phyloP scores from a whole-genome alignment of 331 rosid genomes.

The Prunus yedoensis region DNA sequence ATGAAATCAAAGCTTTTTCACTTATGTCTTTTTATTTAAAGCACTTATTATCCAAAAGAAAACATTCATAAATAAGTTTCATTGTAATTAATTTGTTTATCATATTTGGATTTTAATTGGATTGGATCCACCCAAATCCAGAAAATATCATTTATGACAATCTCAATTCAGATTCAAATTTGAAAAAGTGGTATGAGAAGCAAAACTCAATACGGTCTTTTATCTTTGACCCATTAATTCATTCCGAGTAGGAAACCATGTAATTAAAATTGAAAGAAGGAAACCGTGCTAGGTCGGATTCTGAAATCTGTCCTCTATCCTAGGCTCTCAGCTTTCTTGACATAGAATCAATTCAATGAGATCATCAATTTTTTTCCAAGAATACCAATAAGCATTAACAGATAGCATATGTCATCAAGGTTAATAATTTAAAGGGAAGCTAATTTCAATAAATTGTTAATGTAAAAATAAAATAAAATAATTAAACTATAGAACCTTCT shows the following conservation, averaged over 20 bases:
- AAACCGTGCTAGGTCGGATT: background rate
- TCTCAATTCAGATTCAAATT: background rate
- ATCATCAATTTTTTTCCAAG: background rate
- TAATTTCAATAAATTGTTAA: background rate
- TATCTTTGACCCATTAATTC: background rate
- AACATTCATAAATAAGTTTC: background rate
- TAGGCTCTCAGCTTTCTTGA: background rate
- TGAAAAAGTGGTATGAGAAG: background rate
- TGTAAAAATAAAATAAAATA: background rate
- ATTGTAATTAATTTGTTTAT: background rate
- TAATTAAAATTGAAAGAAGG: background rate
- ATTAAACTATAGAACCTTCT: background rate
- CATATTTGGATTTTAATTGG: background rate
- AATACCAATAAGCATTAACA: background rate
- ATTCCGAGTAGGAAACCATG: background rate
- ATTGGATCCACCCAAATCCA: background rate
- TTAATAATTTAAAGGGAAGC: background rate
- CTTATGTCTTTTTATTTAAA: background rate
- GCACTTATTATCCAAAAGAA: background rate
- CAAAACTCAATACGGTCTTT: background rate
- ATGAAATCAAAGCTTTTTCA: background rate
- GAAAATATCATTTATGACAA: background rate
- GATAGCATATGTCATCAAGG: background rate
- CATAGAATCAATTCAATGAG: background rate
- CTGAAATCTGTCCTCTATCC: conserved; percentile 1